phyloP scores from a whole-genome alignment of 1,284 basidiomycete species.

The Marasmius sp. region DNA sequence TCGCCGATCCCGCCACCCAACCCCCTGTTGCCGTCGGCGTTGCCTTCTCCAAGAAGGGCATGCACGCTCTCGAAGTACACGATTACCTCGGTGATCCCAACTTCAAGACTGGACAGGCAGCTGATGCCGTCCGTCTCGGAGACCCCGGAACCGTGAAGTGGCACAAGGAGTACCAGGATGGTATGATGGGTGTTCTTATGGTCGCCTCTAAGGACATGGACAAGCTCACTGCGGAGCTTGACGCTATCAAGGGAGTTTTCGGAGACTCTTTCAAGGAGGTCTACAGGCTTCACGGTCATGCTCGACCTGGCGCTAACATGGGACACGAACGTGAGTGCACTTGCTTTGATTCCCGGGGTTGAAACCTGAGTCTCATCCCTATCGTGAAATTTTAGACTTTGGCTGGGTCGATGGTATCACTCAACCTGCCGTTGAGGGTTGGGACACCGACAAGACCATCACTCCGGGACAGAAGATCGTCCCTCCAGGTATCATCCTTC shows the following conservation, averaged over 20 bases:
- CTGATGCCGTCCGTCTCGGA: constrained; percentile 24
- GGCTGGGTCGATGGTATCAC: background rate
- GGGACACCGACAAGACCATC: background rate
- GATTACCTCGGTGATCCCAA: constrained; percentile 31
- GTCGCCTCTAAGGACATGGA: background rate
- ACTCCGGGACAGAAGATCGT: constrained; percentile 5
- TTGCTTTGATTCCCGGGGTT: background rate
- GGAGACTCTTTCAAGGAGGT: background rate
- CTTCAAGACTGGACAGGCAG: constrained; percentile 31
- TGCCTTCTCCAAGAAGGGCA: constrained; percentile 26
- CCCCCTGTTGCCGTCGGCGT: constrained; percentile 28
- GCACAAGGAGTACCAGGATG: constrained; percentile 8
- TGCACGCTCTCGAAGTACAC: constrained; percentile 28
- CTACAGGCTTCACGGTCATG: background rate
- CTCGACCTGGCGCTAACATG: background rate
- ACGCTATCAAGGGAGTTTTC: background rate
- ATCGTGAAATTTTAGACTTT: background rate
- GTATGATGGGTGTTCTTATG: background rate
- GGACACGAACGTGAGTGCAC: background rate
- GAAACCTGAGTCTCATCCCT: no score
- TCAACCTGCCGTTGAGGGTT: background rate
- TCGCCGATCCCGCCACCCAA: constrained; percentile 3
- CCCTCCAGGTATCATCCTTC: constrained; percentile 19
- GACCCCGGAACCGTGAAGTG: constrained; percentile 27
- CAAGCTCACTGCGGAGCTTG: background rate